Evolutionary conservation across 2,329 filamentous ascomycete genomes (phyloP).

Genomic region (Ophiostoma novo-ulmi): DNA sequence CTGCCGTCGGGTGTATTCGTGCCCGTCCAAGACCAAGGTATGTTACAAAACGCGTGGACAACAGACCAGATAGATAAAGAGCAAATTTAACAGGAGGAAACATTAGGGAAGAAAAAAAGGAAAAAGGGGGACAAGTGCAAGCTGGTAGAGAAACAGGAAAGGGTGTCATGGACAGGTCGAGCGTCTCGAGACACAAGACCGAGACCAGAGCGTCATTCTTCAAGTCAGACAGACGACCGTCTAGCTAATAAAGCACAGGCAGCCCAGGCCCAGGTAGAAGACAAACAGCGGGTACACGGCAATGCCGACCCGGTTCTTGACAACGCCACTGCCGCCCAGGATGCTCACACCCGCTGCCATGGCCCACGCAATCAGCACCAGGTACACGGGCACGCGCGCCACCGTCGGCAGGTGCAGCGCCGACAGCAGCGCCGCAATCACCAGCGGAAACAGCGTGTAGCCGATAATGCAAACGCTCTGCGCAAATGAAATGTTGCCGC

Average conservation of each 20-base stretch:
- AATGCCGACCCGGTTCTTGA: constrained; percentile 88
- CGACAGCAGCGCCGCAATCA: constrained; percentile 85
- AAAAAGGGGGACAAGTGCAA: neutral
- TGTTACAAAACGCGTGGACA: neutral
- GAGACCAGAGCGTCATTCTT: neutral
- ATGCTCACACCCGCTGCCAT: constrained; percentile 94
- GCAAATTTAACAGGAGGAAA: neutral
- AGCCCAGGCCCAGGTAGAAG: constrained; percentile 89
- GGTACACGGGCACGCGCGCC: constrained; percentile 81
- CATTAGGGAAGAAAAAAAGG: neutral
- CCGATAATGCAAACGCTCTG: constrained; percentile 97
- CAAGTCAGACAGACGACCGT: neutral
- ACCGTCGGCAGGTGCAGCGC: constrained; percentile 75
- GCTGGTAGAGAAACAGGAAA: neutral
- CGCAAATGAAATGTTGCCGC: constrained; percentile 96
- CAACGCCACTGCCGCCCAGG: constrained; percentile 86
- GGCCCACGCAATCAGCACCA: constrained; percentile 85
- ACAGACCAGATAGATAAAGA: neutral
- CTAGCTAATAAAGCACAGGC: constrained; percentile 92
- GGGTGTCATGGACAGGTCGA: neutral
- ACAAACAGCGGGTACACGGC: constrained; percentile 93
- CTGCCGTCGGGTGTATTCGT: constrained; percentile 1
- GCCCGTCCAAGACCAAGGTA: constrained; percentile 2
- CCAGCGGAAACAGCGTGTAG: constrained; percentile 94
- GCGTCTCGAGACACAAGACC: neutral